These are phyloP conservation scores for Candida jianshihensis DNA, from an alignment of 805 yeast genomes.

Conservation along the genomic window DNA sequence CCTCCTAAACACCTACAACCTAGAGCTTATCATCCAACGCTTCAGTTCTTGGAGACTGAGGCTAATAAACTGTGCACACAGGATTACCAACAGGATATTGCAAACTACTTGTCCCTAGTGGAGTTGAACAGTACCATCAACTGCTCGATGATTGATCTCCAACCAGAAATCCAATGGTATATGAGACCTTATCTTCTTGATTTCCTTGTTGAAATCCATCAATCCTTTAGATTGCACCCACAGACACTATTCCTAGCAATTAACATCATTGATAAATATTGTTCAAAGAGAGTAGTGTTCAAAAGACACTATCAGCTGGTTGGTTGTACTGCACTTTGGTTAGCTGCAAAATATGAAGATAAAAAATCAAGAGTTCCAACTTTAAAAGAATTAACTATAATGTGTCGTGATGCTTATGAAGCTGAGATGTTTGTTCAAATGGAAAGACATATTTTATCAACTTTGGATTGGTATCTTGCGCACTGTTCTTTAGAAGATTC, in stretches of 20 bases:
- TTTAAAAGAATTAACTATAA: slow-evolving; percentile 51
- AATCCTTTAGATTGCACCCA: slow-evolving; percentile 51
- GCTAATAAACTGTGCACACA: slow-evolving; percentile 32
- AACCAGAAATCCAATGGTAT: slow-evolving; percentile 76
- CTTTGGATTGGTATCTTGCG: slow-evolving; percentile 55
- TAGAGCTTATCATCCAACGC: slow-evolving; percentile 26
- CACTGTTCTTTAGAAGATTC: slow-evolving; percentile 23
- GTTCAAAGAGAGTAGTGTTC: slow-evolving; percentile 72
- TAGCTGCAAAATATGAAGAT: slow-evolving; percentile 73
- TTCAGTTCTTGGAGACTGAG: slow-evolving; percentile 38
- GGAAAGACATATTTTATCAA: slow-evolving; percentile 69
- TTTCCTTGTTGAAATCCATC: slow-evolving; percentile 62
- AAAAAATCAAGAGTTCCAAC: slow-evolving; percentile 62
- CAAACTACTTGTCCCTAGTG: slow-evolving; percentile 30
- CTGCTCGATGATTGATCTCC: slow-evolving; percentile 62
- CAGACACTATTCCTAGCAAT: slow-evolving; percentile 63
- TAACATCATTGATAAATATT: slow-evolving; percentile 74
- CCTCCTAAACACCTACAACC: slow-evolving; percentile 24
- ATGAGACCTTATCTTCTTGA: slow-evolving; percentile 77
- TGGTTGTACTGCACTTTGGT: slow-evolving; percentile 82
- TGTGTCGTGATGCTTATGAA: slow-evolving; percentile 63
- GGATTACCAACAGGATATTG: slow-evolving; percentile 38
- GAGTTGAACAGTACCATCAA: slow-evolving; percentile 28
- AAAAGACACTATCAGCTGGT: slow-evolving; percentile 79
- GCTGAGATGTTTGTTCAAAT: slow-evolving; percentile 61